Conservation (phyloP, 345 rosid species). For the Bruguiera gymnorhiza region DNA sequence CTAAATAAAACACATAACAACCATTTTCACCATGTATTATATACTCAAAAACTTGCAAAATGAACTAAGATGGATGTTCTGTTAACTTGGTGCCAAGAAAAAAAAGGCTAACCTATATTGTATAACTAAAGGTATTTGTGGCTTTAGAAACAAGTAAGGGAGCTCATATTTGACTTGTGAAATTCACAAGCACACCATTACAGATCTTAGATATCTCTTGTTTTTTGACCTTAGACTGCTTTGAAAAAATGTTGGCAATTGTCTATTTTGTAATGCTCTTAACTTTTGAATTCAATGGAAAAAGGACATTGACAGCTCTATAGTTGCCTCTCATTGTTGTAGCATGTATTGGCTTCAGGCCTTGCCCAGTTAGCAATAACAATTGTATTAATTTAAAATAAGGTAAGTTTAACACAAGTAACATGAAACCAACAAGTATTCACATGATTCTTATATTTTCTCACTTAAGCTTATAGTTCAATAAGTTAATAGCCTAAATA, state of each 20-base stretch:
- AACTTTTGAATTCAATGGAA: conserved; percentile 55
- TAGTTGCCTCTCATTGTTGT: conserved; percentile 68
- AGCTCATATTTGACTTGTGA: not conserved
- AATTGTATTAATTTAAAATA: not conserved
- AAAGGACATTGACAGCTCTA: conserved; percentile 60
- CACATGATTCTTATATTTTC: too few relatives aligned
- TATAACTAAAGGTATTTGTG: not conserved
- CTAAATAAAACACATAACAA: too few relatives aligned
- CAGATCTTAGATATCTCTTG: conserved; percentile 32
- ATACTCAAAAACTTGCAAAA: too few relatives aligned
- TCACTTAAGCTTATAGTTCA: not conserved
- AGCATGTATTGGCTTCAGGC: conserved; percentile 70
- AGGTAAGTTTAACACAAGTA: not conserved
- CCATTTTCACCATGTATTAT: too few relatives aligned
- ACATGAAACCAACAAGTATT: not conserved
- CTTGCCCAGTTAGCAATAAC: conserved; percentile 46
- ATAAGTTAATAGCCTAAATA: too few relatives aligned
- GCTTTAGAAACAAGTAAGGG: not conserved
- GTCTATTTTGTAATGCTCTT: conserved; percentile 61
- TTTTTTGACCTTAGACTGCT: conserved; percentile 50
- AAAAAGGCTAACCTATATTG: too few relatives aligned
- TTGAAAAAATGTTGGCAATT: conserved; percentile 59
- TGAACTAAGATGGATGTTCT: too few relatives aligned
- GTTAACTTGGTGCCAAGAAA: too few relatives aligned
- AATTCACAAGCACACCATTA: not conserved